Base-by-base conservation (phyloP, 805 yeast species). In the Starmerella cellae region DNA sequence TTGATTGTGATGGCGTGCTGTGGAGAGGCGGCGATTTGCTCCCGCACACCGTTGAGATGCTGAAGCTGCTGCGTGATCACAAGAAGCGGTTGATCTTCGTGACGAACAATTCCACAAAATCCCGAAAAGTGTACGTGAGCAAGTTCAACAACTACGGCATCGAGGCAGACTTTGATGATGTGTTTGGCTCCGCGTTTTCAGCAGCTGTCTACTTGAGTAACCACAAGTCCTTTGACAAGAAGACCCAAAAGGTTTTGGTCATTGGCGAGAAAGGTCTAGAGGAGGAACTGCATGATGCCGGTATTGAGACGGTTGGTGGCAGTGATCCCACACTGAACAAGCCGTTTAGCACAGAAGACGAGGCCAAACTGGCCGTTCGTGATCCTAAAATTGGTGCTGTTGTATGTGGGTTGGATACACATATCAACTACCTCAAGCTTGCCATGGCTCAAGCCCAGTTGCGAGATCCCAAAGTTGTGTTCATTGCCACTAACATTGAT, bases 1-100 rank as follows among this genome's bases (percentile, higher is more conserved):
- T 91, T 59, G 98, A 91, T 57, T 91, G 98, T 65, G 98, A 91
- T 59, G 98, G 98, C 26, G 98, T 91, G 4, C 67, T 91, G 45
- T 91, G 98, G 98, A 64, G 81, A 38, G 97, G 97, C 2, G 76
- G 74, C 48, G 82, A 77, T 50, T 62, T 83, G 20, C 68, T 91
- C 37, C 96, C 96, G 5, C 65, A 72, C 16, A 81, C 83, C 2
- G 69, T 67, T 11, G 96, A 91, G 59, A 81, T 95, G 0, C 60
- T 91, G 33, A 68, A 69, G 9, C 57, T 80, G 33, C 65, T 91
- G 50, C 70, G 69, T 35, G 39, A 57, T 16, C 49, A 53, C 20
- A 72, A 73, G 30, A 91, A 91, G 60, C 73, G 77, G 47, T 67
- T 83, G 40, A 69, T 87, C 35, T 91, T 91, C 63, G 98, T 91